phyloP scores from a whole-genome alignment of 2,329 filamentous ascomycete genomes.

The Ascochyta rabiei region DNA sequence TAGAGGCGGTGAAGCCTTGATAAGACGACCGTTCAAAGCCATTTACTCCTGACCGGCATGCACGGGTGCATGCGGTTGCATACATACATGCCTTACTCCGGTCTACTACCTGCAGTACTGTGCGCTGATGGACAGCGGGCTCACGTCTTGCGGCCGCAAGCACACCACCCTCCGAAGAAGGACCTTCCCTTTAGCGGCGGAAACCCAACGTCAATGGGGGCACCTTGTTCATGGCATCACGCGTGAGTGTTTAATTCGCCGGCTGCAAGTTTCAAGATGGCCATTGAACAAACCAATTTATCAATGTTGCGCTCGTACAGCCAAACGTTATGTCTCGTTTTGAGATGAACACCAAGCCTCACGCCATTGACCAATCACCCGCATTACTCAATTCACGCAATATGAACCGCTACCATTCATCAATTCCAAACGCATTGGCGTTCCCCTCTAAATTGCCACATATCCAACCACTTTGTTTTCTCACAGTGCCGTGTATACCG shows the following conservation, averaged over 20 bases:
- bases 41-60: neutral
- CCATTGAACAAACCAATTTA: too few species aligned
- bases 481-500: neutral
- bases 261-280: too few species aligned
- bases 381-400: too few species aligned
- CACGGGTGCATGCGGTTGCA: neutral
- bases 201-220: neutral
- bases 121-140: neutral
- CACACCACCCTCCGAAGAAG: slow-evolving; percentile 1
- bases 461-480: too few species aligned
- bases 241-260: too few species aligned
- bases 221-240: neutral
- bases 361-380: too few species aligned
- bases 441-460: too few species aligned
- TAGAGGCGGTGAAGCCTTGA: slow-evolving; percentile 10
- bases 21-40: slow-evolving; percentile 2
- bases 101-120: neutral
- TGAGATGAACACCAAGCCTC: too few species aligned
- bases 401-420: too few species aligned
- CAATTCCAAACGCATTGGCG: too few species aligned
- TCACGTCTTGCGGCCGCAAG: neutral
- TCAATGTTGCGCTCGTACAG: too few species aligned
- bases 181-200: neutral
- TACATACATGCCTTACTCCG: neutral
- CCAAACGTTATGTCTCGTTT: too few species aligned